Percentiles rank a stretch among this genome's conserved stretches.
These are phyloP conservation scores for Globisporangium abappressorium DNA, from an alignment of 352 stramenopile species.

Conservation along the genomic window DNA sequence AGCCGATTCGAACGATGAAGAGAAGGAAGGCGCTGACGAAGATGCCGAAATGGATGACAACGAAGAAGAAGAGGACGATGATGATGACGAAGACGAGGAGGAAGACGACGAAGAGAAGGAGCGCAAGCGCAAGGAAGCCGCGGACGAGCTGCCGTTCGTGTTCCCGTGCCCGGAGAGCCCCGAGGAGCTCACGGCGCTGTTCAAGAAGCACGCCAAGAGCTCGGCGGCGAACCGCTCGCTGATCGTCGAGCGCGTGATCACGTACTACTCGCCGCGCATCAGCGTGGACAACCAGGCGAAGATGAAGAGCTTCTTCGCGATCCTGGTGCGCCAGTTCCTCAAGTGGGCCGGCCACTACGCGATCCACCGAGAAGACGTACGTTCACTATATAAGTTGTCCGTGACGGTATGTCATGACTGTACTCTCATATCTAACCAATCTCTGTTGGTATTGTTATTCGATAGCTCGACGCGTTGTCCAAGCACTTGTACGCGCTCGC, in stretches of 20 bases:
- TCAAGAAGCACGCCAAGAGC: conserved; percentile 85
- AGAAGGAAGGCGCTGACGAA: conserved; percentile 50
- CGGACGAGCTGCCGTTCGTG: conserved; percentile 92
- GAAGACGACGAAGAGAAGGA: conserved; percentile 46
- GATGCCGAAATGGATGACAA: conserved; percentile 40
- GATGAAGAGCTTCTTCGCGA: conserved; percentile 96
- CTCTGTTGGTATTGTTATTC: not conserved
- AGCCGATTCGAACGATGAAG: conserved; percentile 20
- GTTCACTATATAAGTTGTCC: conserved; percentile 6
- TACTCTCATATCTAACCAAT: not conserved
- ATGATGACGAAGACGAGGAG: conserved; percentile 80
- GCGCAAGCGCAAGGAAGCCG: conserved; percentile 40
- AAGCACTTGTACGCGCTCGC: conserved; percentile 87
- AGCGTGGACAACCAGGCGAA: conserved; percentile 93
- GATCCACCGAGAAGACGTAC: conserved; percentile 59
- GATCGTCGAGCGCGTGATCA: conserved; percentile 92
- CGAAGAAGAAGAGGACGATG: conserved; percentile 54
- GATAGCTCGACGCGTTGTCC: conserved; percentile 73
- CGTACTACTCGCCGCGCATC: conserved; percentile 92
- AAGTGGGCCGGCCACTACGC: conserved; percentile 83
- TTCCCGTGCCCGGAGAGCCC: conserved; percentile 92
- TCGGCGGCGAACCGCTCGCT: conserved; percentile 64
- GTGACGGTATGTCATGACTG: not conserved
- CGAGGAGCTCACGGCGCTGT: conserved; percentile 88
- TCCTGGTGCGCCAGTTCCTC: conserved; percentile 93